Evolutionary conservation across 139 green algal species (phyloP).

Genomic region (Coelastrella sp.): DNA sequence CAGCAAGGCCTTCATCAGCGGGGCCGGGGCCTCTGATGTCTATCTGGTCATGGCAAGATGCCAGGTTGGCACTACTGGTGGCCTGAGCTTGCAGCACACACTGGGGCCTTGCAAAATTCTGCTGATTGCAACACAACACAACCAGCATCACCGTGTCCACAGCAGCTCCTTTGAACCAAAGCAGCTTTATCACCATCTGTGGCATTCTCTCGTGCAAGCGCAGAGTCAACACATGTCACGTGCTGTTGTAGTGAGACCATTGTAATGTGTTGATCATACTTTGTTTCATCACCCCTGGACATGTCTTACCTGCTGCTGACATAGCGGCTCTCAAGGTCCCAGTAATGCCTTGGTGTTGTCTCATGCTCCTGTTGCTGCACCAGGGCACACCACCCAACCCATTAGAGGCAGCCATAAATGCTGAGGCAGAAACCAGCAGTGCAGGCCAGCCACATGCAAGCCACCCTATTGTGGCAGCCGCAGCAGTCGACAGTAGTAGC

Average conservation of each 20-base stretch:
- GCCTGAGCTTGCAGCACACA: not conserved
- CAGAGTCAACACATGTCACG: too few species aligned
- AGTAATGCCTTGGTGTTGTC: not conserved
- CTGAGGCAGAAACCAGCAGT: not conserved
- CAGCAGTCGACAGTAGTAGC: not conserved
- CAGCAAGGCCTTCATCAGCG: conserved; percentile 53
- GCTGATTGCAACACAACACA: too few species aligned
- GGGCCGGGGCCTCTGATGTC: conserved; percentile 23
- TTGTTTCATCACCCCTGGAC: too few species aligned
- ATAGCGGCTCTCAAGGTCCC: not conserved
- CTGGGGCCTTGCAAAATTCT: not conserved
- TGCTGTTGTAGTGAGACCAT: too few species aligned
- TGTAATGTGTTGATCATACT: too few species aligned
- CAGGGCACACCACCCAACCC: not conserved
- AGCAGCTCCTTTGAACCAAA: too few species aligned
- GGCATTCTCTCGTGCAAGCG: too few species aligned
- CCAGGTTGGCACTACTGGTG: not conserved
- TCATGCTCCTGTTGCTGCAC: not conserved
- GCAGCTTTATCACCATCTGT: too few species aligned
- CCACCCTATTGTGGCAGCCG: not conserved
- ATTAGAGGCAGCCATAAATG: conserved; percentile 4
- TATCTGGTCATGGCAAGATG: conserved; percentile 37
- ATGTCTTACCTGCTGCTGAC: too few species aligned
- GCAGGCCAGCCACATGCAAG: not conserved
- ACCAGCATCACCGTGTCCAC: too few species aligned